Conservation (phyloP, 1,284 basidiomycete species). For the Agaricales sp. region DNA sequence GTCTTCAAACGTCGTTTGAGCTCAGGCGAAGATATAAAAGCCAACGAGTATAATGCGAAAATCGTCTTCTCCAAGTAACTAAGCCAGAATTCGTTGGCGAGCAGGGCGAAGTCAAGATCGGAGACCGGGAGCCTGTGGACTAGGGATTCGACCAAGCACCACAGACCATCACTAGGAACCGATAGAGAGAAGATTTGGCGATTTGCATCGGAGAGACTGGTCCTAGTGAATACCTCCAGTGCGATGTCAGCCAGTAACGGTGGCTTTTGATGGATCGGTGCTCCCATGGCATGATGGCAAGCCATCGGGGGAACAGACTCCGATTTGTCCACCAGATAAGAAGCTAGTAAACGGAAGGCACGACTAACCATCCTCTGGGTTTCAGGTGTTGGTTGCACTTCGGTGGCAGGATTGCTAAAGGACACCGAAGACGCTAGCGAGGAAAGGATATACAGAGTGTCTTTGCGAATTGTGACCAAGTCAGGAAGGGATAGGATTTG, state of each 20-base stretch:
- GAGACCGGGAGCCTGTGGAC: constrained; percentile 76
- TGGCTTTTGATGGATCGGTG: constrained; percentile 32
- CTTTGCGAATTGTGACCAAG: constrained; percentile 67
- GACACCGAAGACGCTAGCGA: constrained; percentile 48
- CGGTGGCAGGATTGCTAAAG: constrained; percentile 27
- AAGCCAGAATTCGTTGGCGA: constrained; percentile 59
- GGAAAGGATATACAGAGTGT: constrained; percentile 65
- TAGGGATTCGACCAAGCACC: constrained; percentile 57
- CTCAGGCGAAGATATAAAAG: constrained; percentile 71
- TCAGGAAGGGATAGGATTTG: constrained; percentile 58
- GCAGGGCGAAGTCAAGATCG: constrained; percentile 67
- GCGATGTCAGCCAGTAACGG: constrained; percentile 66
- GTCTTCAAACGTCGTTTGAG: constrained; percentile 64
- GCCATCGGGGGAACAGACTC: constrained; percentile 57
- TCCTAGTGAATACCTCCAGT: constrained; percentile 73
- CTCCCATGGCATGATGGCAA: constrained; percentile 40
- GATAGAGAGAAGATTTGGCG: constrained; percentile 60
- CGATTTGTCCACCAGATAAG: constrained; percentile 63
- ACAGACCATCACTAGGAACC: constrained; percentile 49
- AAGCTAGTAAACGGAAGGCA: constrained; percentile 62
- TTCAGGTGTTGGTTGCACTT: constrained; percentile 24
- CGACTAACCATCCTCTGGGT: constrained; percentile 36
- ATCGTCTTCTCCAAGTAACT: constrained; percentile 73
- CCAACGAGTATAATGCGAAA: constrained; percentile 78
- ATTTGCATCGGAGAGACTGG: constrained; percentile 73